These are phyloP conservation scores for Dictyostelium purpureum DNA, from an alignment of 78 protist species.

Conservation along the genomic window DNA sequence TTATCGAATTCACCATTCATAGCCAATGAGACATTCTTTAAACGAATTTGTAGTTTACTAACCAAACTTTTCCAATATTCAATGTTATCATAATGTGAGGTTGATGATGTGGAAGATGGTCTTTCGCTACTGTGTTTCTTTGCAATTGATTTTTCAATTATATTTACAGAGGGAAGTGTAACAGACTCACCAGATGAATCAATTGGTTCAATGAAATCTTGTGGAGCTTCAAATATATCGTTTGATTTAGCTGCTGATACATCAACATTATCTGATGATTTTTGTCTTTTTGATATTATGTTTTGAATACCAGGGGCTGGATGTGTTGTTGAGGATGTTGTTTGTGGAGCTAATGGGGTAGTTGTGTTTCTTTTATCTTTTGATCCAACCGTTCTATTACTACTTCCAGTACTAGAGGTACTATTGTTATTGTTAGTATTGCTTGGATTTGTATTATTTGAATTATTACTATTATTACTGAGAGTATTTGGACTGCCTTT, in stretches of 20 bases:
- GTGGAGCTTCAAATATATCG: neutral
- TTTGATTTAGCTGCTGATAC: neutral
- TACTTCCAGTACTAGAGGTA: neutral
- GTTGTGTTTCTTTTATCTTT: slow-evolving; percentile 14
- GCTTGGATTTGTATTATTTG: neutral
- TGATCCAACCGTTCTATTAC: slow-evolving; percentile 1
- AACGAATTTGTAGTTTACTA: neutral
- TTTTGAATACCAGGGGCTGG: no score
- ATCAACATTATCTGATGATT: neutral
- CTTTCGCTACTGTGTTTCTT: neutral
- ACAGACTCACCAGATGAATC: slow-evolving; percentile 21
- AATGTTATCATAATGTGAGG: neutral
- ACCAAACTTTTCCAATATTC: neutral
- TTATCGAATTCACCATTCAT: slow-evolving; percentile 27
- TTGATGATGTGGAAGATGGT: neutral
- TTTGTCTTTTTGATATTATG: neutral
- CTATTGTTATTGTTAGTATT: neutral
- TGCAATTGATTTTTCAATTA: neutral
- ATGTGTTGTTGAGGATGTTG: neutral
- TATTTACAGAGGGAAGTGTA: neutral
- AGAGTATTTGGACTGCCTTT: neutral
- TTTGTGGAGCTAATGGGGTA: neutral
- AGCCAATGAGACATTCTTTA: neutral
- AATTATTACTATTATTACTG: neutral
- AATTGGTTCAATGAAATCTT: neutral